Base-by-base conservation (phyloP, 768 basidiomycete genomes). In the Amanita inopinata region DNA sequence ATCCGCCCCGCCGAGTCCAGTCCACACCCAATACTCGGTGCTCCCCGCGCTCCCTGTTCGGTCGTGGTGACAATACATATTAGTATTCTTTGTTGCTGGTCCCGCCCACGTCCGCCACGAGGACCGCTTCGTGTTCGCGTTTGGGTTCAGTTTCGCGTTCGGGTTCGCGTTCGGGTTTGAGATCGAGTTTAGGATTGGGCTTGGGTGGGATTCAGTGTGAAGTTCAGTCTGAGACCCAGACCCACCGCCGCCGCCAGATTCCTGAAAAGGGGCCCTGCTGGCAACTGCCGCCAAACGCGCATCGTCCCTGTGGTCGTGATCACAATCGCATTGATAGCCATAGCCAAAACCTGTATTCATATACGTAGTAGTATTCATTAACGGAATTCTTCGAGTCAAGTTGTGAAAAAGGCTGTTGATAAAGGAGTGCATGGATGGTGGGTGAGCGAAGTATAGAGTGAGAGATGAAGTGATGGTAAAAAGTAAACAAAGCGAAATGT, bases 21-120 rank as follows among this genome's bases (percentile, higher is more conserved):
- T 43, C 41, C 41, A 35, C 25, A 43, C 23, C 41, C 41, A 43
- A 36, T 36, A 43, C 23, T 43, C 33, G 12, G 25, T 43, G 24
- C 42, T 43, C n/a, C 33, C 42, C 9, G 34, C n/a, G 17, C 42
- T 30, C 0, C 6, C 23, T 5, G 42, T 25, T 18, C 24, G 10
- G 9, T 43, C 20, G 33, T 43, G 34, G 36, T 36, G 42, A 43
- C 42, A 30, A 20, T 43, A 36, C n/a, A 6, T 17, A 22, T n/a
- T 17, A 22, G 35, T 4, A 18, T 18, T 18, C 6, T 19, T n/a
- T 37, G 27, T 28, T 28, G 27, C 5, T 14, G 22, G 4, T 2
- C 18, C 36, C 20, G 36, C 36, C 36, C 20, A 37, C 36, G 22
- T 23, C 12, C 19, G 20, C 36, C 22, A 25, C 9, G 15, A 5